phyloP scores from a whole-genome alignment of 2,329 filamentous ascomycete species.

The Aspergillus oerlinghausenensis region DNA sequence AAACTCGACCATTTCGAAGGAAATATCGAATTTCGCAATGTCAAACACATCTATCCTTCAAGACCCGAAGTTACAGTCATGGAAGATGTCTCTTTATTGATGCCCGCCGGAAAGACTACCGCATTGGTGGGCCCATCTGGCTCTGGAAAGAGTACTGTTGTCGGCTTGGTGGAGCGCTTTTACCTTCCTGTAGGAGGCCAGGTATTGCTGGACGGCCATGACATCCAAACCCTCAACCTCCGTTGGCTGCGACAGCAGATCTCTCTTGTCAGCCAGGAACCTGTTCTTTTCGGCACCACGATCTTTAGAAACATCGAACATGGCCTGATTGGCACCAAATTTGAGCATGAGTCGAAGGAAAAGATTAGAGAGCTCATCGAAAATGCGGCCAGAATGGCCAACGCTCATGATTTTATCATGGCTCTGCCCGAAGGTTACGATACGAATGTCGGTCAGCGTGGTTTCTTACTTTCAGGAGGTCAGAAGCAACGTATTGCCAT shows the following conservation, averaged over 20 bases:
- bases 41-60: constrained; percentile 94
- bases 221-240: constrained; percentile 77
- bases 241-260: constrained; percentile 91
- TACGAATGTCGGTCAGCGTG: constrained; percentile 91
- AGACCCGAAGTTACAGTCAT: constrained; percentile 86
- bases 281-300: constrained; percentile 80
- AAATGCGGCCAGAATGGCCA: constrained; percentile 81
- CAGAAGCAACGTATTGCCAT: constrained; percentile 98
- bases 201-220: constrained; percentile 75
- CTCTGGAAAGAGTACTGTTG: constrained; percentile 90
- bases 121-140: constrained; percentile 92
- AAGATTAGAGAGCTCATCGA: constrained; percentile 67
- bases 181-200: constrained; percentile 81
- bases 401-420: constrained; percentile 88
- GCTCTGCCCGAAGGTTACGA: constrained; percentile 82
- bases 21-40: constrained; percentile 70
- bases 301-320: constrained; percentile 89
- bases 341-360: constrained; percentile 64
- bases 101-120: constrained; percentile 87
- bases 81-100: constrained; percentile 70
- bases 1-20: constrained; percentile 71
- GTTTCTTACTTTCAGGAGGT: constrained; percentile 86
- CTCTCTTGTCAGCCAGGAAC: constrained; percentile 88
- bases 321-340: constrained; percentile 78
- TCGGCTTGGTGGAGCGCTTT: constrained; percentile 89